Evolutionary conservation across 73 alveolate genomes (phyloP), one percentile per base, ranked within the genome.

Genomic region (Paramecium pentaurelia): DNA sequence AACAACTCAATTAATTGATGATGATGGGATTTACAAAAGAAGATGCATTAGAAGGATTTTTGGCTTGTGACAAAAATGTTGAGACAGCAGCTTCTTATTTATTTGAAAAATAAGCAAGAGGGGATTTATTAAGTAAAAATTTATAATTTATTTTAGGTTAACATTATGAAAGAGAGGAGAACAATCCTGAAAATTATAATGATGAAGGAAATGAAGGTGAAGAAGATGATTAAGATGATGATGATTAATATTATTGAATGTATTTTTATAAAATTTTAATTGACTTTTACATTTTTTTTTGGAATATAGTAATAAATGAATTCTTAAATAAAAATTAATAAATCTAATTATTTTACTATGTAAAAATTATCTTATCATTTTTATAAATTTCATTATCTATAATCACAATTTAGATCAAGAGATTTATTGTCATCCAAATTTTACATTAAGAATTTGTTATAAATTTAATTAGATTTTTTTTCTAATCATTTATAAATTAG

Each of bases 31-130:
- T 58, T 20, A 38, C 58, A 28, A 86, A 58, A 34, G 77, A 86
- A 14, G 93, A 86, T 32, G 93, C 93, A 11, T 58, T 58, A 58
- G 93, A 86, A 86, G 93, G 85, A 11, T 86, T 32, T 86, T 59
- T 86, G 30, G 77, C 93, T 9, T 86, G 93, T 58, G 93, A 86
- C 20, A 86, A 86, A 75, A 86, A 86, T 75, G 77, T 59, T 11
- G 93, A 86, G 49, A 59, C 77, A 30, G 93, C 93, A 25, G 77
- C 77, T 30, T 38, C 73, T 4, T 86, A 86, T 30, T 75, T 86
- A 18, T 58, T 86, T 36, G 93, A 86, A 11, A 73, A 70, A 18
- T 22, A 32, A 30, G 86, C 51, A 58, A 86, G 86, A 30, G 93
- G 93, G 20, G 86, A 70, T 38, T 75, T 86, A 37, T 75, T 86